Conservation (phyloP, 2,329 filamentous ascomycete species). For the Aureobasidium pullulans region DNA sequence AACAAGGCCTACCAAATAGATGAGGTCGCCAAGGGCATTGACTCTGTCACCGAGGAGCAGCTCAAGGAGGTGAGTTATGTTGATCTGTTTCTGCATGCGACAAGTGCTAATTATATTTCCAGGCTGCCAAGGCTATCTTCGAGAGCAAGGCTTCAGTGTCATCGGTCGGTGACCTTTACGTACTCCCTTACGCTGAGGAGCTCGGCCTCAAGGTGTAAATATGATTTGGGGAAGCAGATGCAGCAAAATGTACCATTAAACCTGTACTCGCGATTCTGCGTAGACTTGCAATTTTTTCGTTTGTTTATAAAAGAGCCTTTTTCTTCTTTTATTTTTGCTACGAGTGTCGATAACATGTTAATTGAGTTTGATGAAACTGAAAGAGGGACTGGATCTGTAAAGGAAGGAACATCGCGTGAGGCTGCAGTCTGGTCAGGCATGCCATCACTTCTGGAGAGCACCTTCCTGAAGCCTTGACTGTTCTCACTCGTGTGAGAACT, state of each 20-base stretch:
- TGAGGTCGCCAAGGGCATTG: slow-evolving; percentile 69
- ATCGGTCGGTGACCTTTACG: slow-evolving; percentile 82
- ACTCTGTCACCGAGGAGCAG: slow-evolving; percentile 73
- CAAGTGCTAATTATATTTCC: slow-evolving; percentile 14
- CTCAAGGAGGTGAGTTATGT: slow-evolving; percentile 66
- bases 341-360: not conserved
- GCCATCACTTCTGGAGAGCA: too few relatives aligned
- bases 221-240: slow-evolving; percentile 18
- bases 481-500: too few relatives aligned
- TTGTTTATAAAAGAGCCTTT: slow-evolving; percentile 12
- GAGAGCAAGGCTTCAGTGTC: slow-evolving; percentile 84
- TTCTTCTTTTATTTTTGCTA: slow-evolving; percentile 2
- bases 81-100: slow-evolving; percentile 19
- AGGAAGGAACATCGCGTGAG: not conserved
- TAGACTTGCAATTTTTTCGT: slow-evolving; percentile 14
- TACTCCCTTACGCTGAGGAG: slow-evolving; percentile 88
- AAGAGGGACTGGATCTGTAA: not conserved
- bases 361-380: not conserved
- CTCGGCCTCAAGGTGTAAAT: slow-evolving; percentile 89
- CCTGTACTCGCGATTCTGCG: slow-evolving; percentile 15
- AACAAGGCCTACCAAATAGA: slow-evolving; percentile 79
- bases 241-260: slow-evolving; percentile 30
- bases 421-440: too few relatives aligned
- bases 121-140: slow-evolving; percentile 84
- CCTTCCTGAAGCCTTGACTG: not conserved